A percentile compares a stretch with the other conserved stretches of the same genome.
These are phyloP conservation scores for Skeletonema tropicum DNA, from an alignment of 108 stramenopile species.

Conservation along the genomic window DNA sequence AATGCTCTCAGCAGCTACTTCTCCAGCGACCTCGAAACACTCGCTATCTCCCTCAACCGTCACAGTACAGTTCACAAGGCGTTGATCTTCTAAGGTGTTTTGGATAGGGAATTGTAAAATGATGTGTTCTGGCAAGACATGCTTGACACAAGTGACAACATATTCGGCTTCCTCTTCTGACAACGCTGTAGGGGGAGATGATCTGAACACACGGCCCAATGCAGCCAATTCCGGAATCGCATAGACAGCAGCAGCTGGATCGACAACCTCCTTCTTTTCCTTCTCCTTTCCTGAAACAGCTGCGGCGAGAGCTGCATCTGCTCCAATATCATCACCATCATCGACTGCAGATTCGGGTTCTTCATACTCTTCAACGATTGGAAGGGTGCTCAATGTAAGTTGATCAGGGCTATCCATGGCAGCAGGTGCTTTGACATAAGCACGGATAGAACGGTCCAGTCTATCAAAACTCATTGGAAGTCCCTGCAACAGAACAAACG, in stretches of 20 bases:
- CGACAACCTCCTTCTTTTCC: conserved; percentile 53
- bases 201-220: conserved; percentile 73
- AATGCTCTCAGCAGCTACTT: conserved; percentile 56
- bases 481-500: conserved; percentile 61
- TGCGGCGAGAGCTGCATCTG: conserved; percentile 38
- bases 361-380: conserved; percentile 67
- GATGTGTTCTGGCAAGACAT: conserved; percentile 80
- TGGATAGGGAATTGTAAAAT: conserved; percentile 87
- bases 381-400: conserved; percentile 70
- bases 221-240: conserved; percentile 77
- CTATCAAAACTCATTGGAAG: conserved; percentile 83
- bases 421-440: conserved; percentile 59
- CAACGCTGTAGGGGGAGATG: conserved; percentile 50
- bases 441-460: conserved; percentile 71
- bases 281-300: conserved; percentile 46
- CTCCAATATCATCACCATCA: conserved; percentile 34
- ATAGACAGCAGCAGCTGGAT: conserved; percentile 67
- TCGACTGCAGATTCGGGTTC: conserved; percentile 28
- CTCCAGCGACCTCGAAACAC: conserved; percentile 52
- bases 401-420: conserved; percentile 56
- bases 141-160: conserved; percentile 80
- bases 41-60: conserved; percentile 65
- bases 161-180: conserved; percentile 86
- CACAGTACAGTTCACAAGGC: conserved; percentile 73
- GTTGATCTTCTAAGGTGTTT: conserved; percentile 90